Evolutionary conservation across 2,329 filamentous ascomycete species (phyloP).

Genomic region (Laburnicola sp.): DNA sequence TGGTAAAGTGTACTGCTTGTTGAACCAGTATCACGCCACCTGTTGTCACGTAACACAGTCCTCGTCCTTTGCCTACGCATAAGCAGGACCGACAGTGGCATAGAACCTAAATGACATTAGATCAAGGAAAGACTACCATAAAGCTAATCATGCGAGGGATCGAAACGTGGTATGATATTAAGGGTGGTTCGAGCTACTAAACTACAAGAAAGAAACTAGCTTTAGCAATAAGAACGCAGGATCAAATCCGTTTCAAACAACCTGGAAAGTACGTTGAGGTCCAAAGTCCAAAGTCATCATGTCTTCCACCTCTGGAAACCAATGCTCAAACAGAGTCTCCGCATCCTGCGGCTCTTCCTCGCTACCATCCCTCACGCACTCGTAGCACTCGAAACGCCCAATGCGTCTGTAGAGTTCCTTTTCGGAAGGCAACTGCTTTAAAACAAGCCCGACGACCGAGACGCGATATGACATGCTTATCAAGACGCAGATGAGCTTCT

Average conservation of each 20-base stretch:
- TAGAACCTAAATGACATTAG: no score
- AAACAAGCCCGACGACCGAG: slow-evolving; percentile 39
- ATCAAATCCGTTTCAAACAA: slow-evolving; percentile 22
- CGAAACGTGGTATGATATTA: no score
- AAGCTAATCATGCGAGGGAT: no score
- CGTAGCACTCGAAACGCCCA: slow-evolving; percentile 43
- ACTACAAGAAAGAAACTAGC: no score
- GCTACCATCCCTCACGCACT: slow-evolving; percentile 31
- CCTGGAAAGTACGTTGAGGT: slow-evolving; percentile 34
- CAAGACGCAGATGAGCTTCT: slow-evolving; percentile 38
- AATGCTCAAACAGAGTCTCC: slow-evolving; percentile 39
- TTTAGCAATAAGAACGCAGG: background rate
- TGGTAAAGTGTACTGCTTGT: no score
- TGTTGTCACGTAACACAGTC: no score
- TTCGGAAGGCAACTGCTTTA: slow-evolving; percentile 27
- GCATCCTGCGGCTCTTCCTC: slow-evolving; percentile 41
- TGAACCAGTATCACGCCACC: no score
- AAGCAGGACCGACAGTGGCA: no score
- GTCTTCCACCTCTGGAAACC: slow-evolving; percentile 43
- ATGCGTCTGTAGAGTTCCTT: slow-evolving; percentile 34
- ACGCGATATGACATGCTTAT: slow-evolving; percentile 44
- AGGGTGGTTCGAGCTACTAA: no score
- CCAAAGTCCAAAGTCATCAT: slow-evolving; percentile 41
- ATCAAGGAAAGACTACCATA: no score
- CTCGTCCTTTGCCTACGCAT: no score